Evolutionary conservation across 371 early-diverging fungal species (phyloP), one percentile per base, ranked within the genome.

Genomic region (Zychaea mexicana): DNA sequence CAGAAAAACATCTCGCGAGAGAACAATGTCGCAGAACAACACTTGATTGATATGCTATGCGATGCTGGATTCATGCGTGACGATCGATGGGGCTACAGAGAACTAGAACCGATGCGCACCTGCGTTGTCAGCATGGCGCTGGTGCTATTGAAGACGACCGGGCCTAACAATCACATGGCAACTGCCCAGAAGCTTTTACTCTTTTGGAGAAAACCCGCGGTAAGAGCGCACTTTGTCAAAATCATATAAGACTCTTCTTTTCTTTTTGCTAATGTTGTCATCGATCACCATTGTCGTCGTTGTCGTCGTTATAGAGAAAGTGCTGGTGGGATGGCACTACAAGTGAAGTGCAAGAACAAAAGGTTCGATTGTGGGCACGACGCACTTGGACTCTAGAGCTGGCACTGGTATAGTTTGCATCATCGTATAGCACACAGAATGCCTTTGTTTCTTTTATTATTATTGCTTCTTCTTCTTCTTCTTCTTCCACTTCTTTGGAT

Each of bases 261-360:
- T 2, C 13, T 21, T 53, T 9, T 39, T n/a, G 10, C 30, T 3
- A 24, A 2, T 2, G 6, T 58, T 27, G n/a, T 15, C 30, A 10
- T 24, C 60, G 9, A 9, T 57, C 13, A 13, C 47, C 33, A 19
- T 57, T 15, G 31, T 21, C 4, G 39, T 28, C 19, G n/a, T 46
- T 60, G 38, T 46, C 46, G 39, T 55, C n/a, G n/a, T n/a, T n/a
- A 46, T 73, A 87, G 87, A 79, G 92, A 67, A 91, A 91, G 76
- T 91, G 92, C 75, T 91, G 94, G 94, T 93, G 94, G 94, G 92
- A 93, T 72, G 91, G 91, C 15, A 85, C 76, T 54, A 85, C 89
- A 54, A 83, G 88, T 22, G 84, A 86, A 62, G 73, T 90, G 5
- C 80, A 83, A 38, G 79, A 81, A 64, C 76, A 86, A 57, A 76